phyloP scores from a whole-genome alignment of 495 filamentous ascomycete genomes.

The Parachaetomium inaequale region DNA sequence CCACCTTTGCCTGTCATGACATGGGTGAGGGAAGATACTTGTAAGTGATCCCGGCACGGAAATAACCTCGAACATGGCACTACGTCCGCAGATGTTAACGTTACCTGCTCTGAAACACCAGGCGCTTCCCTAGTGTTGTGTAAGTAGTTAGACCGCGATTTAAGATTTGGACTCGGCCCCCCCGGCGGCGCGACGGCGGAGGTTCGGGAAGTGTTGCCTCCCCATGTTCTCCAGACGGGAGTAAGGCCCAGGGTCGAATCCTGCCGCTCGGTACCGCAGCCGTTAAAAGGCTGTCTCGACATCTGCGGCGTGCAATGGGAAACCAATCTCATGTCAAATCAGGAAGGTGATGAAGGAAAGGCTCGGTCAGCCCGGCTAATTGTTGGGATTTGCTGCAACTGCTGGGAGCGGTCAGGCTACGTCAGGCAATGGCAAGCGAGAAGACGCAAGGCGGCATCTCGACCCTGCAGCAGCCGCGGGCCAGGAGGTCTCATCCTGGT shows the following conservation, averaged over 20 bases:
- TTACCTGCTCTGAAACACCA: no score
- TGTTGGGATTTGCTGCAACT: not conserved
- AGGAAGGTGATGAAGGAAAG: slow-evolving; percentile 2
- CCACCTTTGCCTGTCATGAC: slow-evolving; percentile 7
- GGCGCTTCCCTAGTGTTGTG: no score
- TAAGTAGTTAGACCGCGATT: no score
- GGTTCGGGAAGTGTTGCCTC: not conserved
- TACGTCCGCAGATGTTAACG: not conserved
- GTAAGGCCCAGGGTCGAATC: not conserved
- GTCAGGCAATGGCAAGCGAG: slow-evolving; percentile 18
- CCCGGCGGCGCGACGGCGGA: not conserved
- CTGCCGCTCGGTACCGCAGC: slow-evolving; percentile 4
- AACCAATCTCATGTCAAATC: not conserved
- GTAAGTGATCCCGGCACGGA: slow-evolving; percentile 1
- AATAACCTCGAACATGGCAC: not conserved
- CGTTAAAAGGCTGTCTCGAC: not conserved
- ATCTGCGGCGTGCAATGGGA: not conserved
- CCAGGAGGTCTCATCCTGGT: no score
- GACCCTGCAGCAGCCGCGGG: not conserved
- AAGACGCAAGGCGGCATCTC: not conserved
- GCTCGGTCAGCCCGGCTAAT: slow-evolving; percentile 8
- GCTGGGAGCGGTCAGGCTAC: not conserved
- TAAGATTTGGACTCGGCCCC: not conserved
- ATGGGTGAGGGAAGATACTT: not conserved
- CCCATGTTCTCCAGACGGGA: not conserved